A percentile compares a stretch with the other conserved stretches of the same genome.
Evolutionary conservation across 2,329 filamentous ascomycete species (phyloP).

Genomic region (Pseudogymnoascus sp.): DNA sequence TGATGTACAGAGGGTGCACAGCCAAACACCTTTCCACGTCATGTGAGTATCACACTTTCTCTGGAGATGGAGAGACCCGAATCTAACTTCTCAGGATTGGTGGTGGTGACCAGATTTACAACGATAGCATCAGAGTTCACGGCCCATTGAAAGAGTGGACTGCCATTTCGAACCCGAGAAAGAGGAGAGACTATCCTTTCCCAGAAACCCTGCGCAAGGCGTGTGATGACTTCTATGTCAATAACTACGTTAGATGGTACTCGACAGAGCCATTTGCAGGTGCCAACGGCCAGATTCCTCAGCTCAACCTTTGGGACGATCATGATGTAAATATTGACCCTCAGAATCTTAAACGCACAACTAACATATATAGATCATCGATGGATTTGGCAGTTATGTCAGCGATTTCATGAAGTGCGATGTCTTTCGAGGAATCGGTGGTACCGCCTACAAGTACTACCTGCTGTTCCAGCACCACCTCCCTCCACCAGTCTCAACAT

Average conservation of each 20-base stretch:
- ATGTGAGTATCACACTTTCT: constrained; percentile 58
- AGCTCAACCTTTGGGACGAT: constrained; percentile 97
- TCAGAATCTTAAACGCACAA: constrained; percentile 19
- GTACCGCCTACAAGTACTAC: constrained; percentile 95
- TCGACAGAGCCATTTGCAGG: constrained; percentile 74
- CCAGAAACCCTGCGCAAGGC: constrained; percentile 70
- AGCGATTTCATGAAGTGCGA: constrained; percentile 88
- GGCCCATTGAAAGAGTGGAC: constrained; percentile 81
- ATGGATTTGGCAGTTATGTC: constrained; percentile 89
- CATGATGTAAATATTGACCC: constrained; percentile 64
- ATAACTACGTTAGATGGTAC: constrained; percentile 84
- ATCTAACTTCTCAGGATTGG: constrained; percentile 55
- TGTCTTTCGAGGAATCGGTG: constrained; percentile 87
- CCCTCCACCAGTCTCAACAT: constrained; percentile 76
- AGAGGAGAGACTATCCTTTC: constrained; percentile 73
- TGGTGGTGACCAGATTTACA: constrained; percentile 94
- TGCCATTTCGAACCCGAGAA: constrained; percentile 71
- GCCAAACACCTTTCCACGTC: constrained; percentile 79
- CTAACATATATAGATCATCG: constrained; percentile 57
- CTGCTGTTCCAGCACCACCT: constrained; percentile 95
- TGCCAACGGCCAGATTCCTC: constrained; percentile 85
- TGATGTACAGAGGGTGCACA: constrained; percentile 78
- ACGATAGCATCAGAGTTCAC: constrained; percentile 79
- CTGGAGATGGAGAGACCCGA: constrained; percentile 43
- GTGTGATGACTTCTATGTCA: constrained; percentile 83